Evolutionary conservation across 2,329 filamentous ascomycete species (phyloP), one percentile per base, ranked within the genome.

Genomic region (Trichoderma sp.): DNA sequence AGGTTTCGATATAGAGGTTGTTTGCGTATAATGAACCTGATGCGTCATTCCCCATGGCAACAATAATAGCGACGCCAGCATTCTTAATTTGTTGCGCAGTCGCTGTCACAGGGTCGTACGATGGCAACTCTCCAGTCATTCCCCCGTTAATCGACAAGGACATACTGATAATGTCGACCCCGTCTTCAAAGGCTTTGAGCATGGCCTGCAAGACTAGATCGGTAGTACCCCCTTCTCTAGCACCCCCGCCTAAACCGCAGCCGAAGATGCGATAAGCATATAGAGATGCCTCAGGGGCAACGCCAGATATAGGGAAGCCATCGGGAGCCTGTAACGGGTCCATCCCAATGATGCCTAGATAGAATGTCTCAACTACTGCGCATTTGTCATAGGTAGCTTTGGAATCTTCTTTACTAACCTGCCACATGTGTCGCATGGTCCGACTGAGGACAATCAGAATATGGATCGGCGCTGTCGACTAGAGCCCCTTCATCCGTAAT

Each of bases 31-130:
- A 21, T 1, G 39, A 61, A 14, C 49, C 18, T 11, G 43, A 51
- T 61, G 59, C 59, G 14, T 34, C 59, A 61, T 61, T 61, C 26
- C 59, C 59, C 59, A 61, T 61, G 43, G 59, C 59, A n/a, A 61
- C 59, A 61, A 61, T 21, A 49, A 61, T 61, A 6, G 59, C 59
- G 10, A 51, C 32, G 6, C 59, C 59, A 6, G 59, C 43, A 4
- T 51, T 28, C 13, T 51, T 61, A 14, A 61, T 49, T 13, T 51
- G 39, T 7, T 61, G 59, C 5, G 59, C 59, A 13, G 28, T 43
- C 21, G 8, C 49, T 18, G 39, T n/a, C 10, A 61, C 18, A 10
- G 59, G 59, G n/a, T 61, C 59, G 26, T 61, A 61, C 5, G 18
- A 51, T 51, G 59, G 59, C 18, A 61, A 13, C 28, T 14, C n/a